Evolutionary conservation across 2,329 filamentous ascomycete genomes (phyloP), one percentile per base, ranked within the genome.

Genomic region (Penicillium sclerotigenum): DNA sequence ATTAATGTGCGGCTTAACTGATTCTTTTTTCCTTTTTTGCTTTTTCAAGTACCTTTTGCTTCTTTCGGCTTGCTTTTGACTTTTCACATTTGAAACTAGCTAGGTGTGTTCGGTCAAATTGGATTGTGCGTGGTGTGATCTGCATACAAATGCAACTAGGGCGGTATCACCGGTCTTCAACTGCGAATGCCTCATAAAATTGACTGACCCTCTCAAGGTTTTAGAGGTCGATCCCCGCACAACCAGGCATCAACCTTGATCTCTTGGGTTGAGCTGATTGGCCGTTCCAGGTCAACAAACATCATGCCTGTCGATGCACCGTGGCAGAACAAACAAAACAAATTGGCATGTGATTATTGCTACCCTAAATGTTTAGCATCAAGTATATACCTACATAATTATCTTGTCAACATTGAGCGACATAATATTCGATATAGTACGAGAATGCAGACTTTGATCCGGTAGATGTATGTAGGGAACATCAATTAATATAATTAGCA

Each of bases 61-160:
- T 33, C 14, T 56, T 52, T 28, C 0, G 47, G 47, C 20, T 56
- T 52, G 16, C 11, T 52, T 48, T 56, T 40, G 34, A 41, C 53
- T 56, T 55, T 38, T 7, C 26, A 0, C 28, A 56, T 52, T 31
- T 46, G 18, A 37, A 52, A 33, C 34, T 4, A 7, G n/a, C 20
- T 26, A 18, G 18, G 3, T 40, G 10, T 5, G 22, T 34, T 42
- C 24, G 36, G 26, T 49, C 22, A 36, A 20, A 54, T 42, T 24
- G 22, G 10, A 42, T 20, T 28, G 6, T 54, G 13, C 4, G 37
- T 18, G 37, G n/a, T 31, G 47, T 31, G 47, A 55, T 55, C 33
- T 56, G 47, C 53, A 52, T 56, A 40, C 36, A 47, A 10, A 29
- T 52, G 53, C 40, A 37, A 18, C 28, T 40, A 52, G 53, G 40